These are phyloP conservation scores for Colletotrichum destructivum DNA, from an alignment of 2,329 filamentous ascomycete species.

Conservation along the genomic window DNA sequence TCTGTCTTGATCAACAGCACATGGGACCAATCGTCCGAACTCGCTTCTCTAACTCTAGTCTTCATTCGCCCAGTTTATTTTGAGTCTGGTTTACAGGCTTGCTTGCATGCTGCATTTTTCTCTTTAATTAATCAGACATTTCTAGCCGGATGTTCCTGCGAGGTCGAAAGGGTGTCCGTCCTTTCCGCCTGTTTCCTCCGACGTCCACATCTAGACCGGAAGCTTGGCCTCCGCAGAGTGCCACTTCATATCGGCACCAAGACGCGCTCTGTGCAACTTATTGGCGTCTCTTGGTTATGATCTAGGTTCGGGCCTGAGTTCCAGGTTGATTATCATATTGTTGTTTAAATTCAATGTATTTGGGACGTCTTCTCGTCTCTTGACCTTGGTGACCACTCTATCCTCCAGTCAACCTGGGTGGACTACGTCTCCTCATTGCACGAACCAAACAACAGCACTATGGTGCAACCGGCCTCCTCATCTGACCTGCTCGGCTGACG, in stretches of 20 bases:
- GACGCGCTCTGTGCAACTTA: background rate
- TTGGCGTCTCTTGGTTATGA: background rate
- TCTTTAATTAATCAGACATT: background rate
- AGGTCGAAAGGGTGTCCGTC: background rate
- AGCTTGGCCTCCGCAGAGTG: slow-evolving; percentile 20
- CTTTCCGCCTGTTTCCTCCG: background rate
- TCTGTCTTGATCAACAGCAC: background rate
- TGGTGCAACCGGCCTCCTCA: background rate
- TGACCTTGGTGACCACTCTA: background rate
- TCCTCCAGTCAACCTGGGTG: background rate
- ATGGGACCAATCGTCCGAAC: background rate
- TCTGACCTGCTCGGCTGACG: background rate
- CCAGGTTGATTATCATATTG: background rate
- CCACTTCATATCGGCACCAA: slow-evolving; percentile 3
- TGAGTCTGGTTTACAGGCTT: background rate
- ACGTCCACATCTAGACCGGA: slow-evolving; percentile 28
- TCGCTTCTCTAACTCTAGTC: background rate
- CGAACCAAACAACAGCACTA: background rate
- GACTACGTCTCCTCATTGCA: background rate
- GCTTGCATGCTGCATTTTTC: background rate
- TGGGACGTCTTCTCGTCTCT: background rate
- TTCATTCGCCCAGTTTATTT: background rate
- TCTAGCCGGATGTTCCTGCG: background rate
- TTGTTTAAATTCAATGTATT: slow-evolving; percentile 16
- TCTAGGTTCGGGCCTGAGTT: background rate